phyloP scores from a whole-genome alignment of 192 early-diverging fungal genomes.

The Mortierella hygrophila region DNA sequence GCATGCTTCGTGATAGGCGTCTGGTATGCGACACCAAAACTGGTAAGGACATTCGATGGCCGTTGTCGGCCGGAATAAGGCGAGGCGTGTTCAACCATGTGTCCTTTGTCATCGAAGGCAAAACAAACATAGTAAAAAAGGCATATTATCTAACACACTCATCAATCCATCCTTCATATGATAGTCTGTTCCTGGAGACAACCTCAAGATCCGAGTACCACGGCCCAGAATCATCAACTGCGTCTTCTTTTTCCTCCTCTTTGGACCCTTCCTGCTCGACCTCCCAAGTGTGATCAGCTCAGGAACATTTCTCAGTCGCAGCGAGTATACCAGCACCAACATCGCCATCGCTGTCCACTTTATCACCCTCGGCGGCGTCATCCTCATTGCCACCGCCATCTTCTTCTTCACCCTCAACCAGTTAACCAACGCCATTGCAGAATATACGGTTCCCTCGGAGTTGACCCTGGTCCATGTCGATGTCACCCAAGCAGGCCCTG shows the following conservation, averaged over 20 bases:
- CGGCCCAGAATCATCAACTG: constrained; percentile 37
- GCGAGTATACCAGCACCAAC: constrained; percentile 45
- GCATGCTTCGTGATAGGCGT: constrained; percentile 54
- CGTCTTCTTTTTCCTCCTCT: constrained; percentile 41
- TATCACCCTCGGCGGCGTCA: constrained; percentile 36
- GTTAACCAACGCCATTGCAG: constrained; percentile 37
- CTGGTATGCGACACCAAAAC: constrained; percentile 53
- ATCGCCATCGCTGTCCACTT: constrained; percentile 48
- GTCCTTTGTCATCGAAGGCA: not conserved
- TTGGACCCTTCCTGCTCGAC: constrained; percentile 49
- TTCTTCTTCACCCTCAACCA: constrained; percentile 49
- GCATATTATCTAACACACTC: not conserved
- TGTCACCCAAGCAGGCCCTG: not conserved
- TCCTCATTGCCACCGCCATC: constrained; percentile 31
- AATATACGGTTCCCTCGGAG: constrained; percentile 48
- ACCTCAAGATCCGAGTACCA: constrained; percentile 37
- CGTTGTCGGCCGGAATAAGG: not conserved
- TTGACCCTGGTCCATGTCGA: constrained; percentile 34
- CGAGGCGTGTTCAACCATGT: not conserved
- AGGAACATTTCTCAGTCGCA: constrained; percentile 45
- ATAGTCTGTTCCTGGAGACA: constrained; percentile 41
- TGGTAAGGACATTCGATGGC: constrained; percentile 25
- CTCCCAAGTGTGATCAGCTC: constrained; percentile 56
- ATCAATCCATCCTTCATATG: not conserved
- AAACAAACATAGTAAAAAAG: not conserved